Conservation (phyloP, 768 basidiomycete species). For the Coprinopsis sp. region DNA sequence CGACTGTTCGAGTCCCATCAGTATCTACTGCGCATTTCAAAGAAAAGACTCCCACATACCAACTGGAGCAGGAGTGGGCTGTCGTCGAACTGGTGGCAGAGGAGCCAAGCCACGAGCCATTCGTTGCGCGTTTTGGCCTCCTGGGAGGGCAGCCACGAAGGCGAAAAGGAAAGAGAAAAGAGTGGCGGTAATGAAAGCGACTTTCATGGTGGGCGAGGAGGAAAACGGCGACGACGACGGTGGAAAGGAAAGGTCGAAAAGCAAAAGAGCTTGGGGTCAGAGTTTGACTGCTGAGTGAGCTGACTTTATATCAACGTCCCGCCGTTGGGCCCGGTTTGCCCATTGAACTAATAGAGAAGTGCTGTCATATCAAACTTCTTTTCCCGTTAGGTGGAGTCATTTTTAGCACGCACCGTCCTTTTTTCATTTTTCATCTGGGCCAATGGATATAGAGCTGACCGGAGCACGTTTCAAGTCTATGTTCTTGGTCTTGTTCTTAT, state of each 20-base stretch:
- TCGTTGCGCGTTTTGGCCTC: conserved; percentile 50
- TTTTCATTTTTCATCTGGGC: too few relatives aligned
- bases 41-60: neutral
- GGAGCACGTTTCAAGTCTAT: too few relatives aligned
- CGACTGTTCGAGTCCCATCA: conserved; percentile 10
- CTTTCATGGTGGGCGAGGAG: conserved; percentile 24
- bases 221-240: conserved; percentile 27
- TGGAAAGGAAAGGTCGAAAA: conserved; percentile 21
- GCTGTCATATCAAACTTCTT: conserved; percentile 2
- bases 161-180: conserved; percentile 25
- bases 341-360: neutral
- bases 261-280: neutral
- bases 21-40: conserved; percentile 10
- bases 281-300: neutral
- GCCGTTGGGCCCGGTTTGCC: neutral
- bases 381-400: neutral
- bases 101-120: conserved; percentile 51
- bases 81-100: conserved; percentile 38
- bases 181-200: conserved; percentile 30
- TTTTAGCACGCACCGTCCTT: too few relatives aligned
- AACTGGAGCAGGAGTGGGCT: conserved; percentile 21
- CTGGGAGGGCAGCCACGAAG: conserved; percentile 26
- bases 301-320: neutral
- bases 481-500: too few relatives aligned
- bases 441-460: too few relatives aligned